Evolutionary conservation across 164 flowering plant genomes (phyloP).

Genomic region (Platanus orientalis): DNA sequence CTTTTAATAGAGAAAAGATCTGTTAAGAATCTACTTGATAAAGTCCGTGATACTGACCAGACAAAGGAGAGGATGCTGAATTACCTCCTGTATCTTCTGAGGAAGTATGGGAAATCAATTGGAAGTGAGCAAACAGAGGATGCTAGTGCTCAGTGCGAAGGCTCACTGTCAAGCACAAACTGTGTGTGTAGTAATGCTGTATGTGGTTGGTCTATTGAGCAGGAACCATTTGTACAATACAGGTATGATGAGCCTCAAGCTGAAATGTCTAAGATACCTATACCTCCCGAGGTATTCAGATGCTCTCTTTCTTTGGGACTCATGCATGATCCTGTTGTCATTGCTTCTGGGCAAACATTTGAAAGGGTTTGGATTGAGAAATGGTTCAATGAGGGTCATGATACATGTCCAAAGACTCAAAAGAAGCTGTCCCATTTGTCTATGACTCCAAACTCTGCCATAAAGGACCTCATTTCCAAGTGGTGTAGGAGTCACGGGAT

Average conservation of each 20-base stretch:
- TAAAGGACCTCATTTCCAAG: conserved; percentile 54
- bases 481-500: conserved; percentile 51
- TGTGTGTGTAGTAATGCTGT: background rate
- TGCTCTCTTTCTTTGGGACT: conserved; percentile 70
- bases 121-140: conserved; percentile 23
- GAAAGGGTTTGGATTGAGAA: conserved; percentile 76
- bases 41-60: conserved; percentile 36
- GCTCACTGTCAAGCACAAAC: conserved; percentile 3
- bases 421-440: conserved; percentile 39
- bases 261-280: conserved; percentile 13
- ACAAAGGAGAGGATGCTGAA: conserved; percentile 43
- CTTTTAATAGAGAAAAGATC: conserved; percentile 68
- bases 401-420: conserved; percentile 69
- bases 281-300: conserved; percentile 56
- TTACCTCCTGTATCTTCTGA: conserved; percentile 49
- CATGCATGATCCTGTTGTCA: conserved; percentile 83
- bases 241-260: conserved; percentile 17
- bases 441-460: conserved; percentile 43
- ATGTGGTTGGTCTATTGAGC: conserved; percentile 14
- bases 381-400: conserved; percentile 82
- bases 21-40: conserved; percentile 46
- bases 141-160: conserved; percentile 15
- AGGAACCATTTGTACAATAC: conserved; percentile 12
- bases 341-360: conserved; percentile 82
- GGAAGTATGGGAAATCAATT: conserved; percentile 42